phyloP scores from a whole-genome alignment of 2,329 filamentous ascomycete genomes.

The Verticillium albo-atrum region DNA sequence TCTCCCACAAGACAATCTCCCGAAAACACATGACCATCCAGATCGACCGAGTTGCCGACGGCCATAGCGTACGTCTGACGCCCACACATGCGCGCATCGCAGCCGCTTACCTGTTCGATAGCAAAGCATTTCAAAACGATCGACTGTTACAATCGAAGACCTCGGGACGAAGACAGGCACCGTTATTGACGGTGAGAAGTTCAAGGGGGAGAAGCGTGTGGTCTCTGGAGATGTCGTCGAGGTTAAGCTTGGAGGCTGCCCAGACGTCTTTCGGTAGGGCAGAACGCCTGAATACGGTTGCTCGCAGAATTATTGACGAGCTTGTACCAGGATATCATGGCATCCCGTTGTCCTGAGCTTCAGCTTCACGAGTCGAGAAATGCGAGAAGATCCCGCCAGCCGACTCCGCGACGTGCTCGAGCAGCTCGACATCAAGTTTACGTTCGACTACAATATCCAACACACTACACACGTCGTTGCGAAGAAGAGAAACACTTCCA shows the following conservation, averaged over 20 bases:
- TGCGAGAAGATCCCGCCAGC: constrained; percentile 60
- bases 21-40: constrained; percentile 80
- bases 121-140: constrained; percentile 61
- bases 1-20: constrained; percentile 80
- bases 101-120: constrained; percentile 19
- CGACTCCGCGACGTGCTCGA: constrained; percentile 65
- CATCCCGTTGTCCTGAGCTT: constrained; percentile 76
- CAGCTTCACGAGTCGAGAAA: constrained; percentile 67
- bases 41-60: constrained; percentile 60
- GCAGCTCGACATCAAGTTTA: constrained; percentile 82
- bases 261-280: constrained; percentile 54
- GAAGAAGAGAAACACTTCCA: constrained; percentile 84
- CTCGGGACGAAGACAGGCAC: constrained; percentile 83
- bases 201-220: constrained; percentile 56
- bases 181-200: constrained; percentile 65
- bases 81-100: neutral
- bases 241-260: constrained; percentile 69
- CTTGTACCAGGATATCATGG: constrained; percentile 64
- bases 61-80: constrained; percentile 55
- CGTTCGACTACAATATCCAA: constrained; percentile 63
- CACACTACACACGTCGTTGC: constrained; percentile 84
- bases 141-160: constrained; percentile 71
- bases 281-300: neutral
- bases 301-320: neutral
- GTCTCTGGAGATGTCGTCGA: constrained; percentile 53